Percentiles rank a stretch among this genome's conserved stretches.
phyloP scores from a whole-genome alignment of 2,329 filamentous ascomycete genomes.

The Trichoderma oligosporum region DNA sequence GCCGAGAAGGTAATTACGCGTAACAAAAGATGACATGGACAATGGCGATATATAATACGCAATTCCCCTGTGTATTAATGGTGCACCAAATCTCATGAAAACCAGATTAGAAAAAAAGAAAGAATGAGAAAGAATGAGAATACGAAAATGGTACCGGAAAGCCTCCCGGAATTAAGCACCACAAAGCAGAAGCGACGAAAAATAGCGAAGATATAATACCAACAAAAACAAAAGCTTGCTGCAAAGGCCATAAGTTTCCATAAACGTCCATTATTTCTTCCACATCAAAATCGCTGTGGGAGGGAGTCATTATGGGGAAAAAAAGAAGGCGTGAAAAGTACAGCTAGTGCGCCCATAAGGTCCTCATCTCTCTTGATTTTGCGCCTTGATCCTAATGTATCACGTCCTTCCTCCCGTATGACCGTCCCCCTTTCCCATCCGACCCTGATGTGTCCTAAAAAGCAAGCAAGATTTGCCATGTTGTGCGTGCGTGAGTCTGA shows the following conservation, averaged over 20 bases:
- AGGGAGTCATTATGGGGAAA: conserved; percentile 13
- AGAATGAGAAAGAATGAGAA: neutral
- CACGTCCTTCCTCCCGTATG: conserved; percentile 18
- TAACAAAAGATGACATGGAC: neutral
- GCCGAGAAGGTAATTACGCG: neutral
- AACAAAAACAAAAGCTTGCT: conserved; percentile 20
- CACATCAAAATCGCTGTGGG: neutral
- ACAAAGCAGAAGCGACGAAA: conserved; percentile 14
- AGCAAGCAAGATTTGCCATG: conserved; percentile 18
- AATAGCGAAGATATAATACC: conserved; percentile 21
- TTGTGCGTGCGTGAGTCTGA: conserved; percentile 20
- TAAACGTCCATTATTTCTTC: conserved; percentile 16
- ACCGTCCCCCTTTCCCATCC: conserved; percentile 18
- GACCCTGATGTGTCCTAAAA: conserved; percentile 19
- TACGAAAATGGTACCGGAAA: conserved; percentile 18
- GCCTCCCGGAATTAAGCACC: conserved; percentile 16
- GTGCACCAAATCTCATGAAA: conserved; percentile 19
- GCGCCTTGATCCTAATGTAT: conserved; percentile 16
- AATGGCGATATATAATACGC: neutral
- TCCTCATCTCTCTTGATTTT: conserved; percentile 18
- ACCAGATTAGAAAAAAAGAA: neutral
- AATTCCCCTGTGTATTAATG: conserved; percentile 23
- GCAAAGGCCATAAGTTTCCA: conserved; percentile 17
- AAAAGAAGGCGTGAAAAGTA: conserved; percentile 14
- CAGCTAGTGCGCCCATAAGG: conserved; percentile 18